Conservation (phyloP, 306 rosid genomes). For the Trifolium dubium region DNA sequence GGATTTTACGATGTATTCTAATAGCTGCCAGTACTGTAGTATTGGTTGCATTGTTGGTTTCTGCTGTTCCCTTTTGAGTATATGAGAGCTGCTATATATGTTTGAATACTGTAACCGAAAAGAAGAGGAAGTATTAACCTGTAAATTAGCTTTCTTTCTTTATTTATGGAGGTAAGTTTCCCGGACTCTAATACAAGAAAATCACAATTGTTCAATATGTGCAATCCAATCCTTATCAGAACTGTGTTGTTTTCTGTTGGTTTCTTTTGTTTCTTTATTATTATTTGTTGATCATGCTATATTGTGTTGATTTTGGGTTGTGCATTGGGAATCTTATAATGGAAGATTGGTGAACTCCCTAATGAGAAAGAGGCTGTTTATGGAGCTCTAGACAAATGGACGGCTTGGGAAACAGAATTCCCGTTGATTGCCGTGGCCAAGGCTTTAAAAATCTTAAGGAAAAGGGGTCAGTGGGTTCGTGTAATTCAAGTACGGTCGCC, state of each 20-base stretch:
- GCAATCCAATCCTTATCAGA: not conserved
- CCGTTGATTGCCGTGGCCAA: constrained; percentile 83
- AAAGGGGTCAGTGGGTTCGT: constrained; percentile 72
- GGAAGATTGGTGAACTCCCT: constrained; percentile 72
- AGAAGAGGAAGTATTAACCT: not conserved
- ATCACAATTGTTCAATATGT: not conserved
- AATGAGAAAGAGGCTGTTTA: constrained; percentile 85
- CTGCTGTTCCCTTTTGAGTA: not conserved
- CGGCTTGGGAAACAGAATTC: constrained; percentile 93
- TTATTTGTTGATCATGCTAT: not conserved
- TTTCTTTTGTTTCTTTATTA: not conserved
- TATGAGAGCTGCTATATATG: not conserved
- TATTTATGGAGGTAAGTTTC: not conserved
- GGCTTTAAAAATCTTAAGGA: constrained; percentile 76
- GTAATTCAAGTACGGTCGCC: constrained; percentile 72
- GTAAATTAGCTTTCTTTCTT: not conserved
- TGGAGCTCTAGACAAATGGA: constrained; percentile 94
- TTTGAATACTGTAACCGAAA: not conserved
- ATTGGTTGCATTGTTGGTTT: constrained; percentile 5
- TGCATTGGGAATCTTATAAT: constrained; percentile 37
- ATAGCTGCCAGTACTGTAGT: not conserved
- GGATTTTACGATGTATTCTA: constrained; percentile 11
- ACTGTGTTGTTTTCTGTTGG: not conserved
- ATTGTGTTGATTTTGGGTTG: constrained; percentile 5
- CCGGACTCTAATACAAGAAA: constrained; percentile 1